Conservation (phyloP, 495 filamentous ascomycete species). For the Penicillium canariense region DNA sequence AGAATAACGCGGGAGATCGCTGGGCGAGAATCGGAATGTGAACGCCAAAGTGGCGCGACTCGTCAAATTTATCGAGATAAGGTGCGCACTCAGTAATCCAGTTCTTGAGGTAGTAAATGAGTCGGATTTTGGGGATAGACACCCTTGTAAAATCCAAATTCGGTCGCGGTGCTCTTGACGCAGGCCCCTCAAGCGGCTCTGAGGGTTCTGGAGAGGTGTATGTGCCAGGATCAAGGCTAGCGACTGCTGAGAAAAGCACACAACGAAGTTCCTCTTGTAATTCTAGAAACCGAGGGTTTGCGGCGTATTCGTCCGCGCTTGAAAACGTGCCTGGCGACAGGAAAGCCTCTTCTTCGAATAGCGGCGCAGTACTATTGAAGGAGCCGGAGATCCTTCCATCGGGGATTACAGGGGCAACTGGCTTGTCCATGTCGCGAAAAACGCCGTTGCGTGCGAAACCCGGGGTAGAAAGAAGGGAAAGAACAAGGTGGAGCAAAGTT, state of each 20-base stretch:
- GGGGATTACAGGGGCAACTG: slow-evolving; percentile 11
- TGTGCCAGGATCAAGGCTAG: slow-evolving; percentile 24
- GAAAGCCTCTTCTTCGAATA: slow-evolving; percentile 29
- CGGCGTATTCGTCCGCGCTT: slow-evolving; percentile 31
- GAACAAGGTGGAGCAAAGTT: slow-evolving; percentile 12
- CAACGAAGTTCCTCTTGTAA: slow-evolving; percentile 30
- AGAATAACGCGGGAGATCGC: slow-evolving; percentile 31
- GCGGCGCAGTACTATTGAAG: slow-evolving; percentile 16
- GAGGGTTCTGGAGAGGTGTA: slow-evolving; percentile 20
- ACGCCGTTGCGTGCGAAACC: not conserved
- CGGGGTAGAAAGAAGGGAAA: slow-evolving; percentile 12
- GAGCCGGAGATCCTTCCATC: slow-evolving; percentile 14
- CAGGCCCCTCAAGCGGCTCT: slow-evolving; percentile 15
- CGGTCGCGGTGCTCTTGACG: slow-evolving; percentile 11
- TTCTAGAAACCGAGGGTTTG: slow-evolving; percentile 29
- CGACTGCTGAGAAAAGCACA: slow-evolving; percentile 28
- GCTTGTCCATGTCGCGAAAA: slow-evolving; percentile 18
- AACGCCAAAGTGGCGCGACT: slow-evolving; percentile 30
- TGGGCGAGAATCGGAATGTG: slow-evolving; percentile 36
- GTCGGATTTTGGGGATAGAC: slow-evolving; percentile 25
- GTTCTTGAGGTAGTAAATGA: slow-evolving; percentile 29
- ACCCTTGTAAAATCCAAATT: slow-evolving; percentile 29
- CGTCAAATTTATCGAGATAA: slow-evolving; percentile 45
- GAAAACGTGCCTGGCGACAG: slow-evolving; percentile 30
- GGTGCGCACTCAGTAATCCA: slow-evolving; percentile 33